These are phyloP conservation scores for Fistulifera solaris DNA, from an alignment of 108 stramenopile species.

Conservation along the genomic window DNA sequence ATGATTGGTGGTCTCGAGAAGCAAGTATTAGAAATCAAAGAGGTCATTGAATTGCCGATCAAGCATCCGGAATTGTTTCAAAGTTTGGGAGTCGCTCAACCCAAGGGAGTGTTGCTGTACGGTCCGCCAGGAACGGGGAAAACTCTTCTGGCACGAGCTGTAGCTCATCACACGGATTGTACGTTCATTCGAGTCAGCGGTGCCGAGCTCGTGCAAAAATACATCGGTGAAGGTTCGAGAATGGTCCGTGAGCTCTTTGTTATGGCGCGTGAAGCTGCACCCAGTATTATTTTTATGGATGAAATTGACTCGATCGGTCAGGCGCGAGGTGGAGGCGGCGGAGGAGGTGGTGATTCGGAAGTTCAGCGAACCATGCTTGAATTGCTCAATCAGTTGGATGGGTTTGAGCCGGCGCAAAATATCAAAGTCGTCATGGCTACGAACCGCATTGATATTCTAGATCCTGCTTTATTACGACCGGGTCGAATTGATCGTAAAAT, in stretches of 20 bases:
- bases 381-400: slow-evolving; percentile 97
- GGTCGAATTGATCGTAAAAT: slow-evolving; percentile 97
- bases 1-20: slow-evolving; percentile 99
- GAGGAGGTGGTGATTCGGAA: slow-evolving; percentile 93
- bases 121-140: slow-evolving; percentile 99
- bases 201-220: slow-evolving; percentile 99
- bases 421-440: slow-evolving; percentile 99
- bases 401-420: slow-evolving; percentile 98
- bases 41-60: slow-evolving; percentile 99
- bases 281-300: slow-evolving; percentile 99
- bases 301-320: slow-evolving; percentile 98
- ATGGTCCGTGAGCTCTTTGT: slow-evolving; percentile 99
- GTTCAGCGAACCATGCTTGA: slow-evolving; percentile 99
- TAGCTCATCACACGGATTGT: slow-evolving; percentile 99
- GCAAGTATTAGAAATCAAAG: slow-evolving; percentile 99
- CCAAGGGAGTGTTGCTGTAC: slow-evolving; percentile 97
- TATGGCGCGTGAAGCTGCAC: slow-evolving; percentile 98
- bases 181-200: slow-evolving; percentile 99
- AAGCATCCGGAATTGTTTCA: slow-evolving; percentile 99
- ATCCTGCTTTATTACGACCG: slow-evolving; percentile 88
- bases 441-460: slow-evolving; percentile 97
- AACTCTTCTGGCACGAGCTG: slow-evolving; percentile 97
- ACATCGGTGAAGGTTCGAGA: slow-evolving; percentile 99
- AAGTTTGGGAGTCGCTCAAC: slow-evolving; percentile 95
- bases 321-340: slow-evolving; percentile 63